These are phyloP conservation scores for Penicillium herquei DNA, from an alignment of 495 filamentous ascomycete genomes.

Conservation along the genomic window DNA sequence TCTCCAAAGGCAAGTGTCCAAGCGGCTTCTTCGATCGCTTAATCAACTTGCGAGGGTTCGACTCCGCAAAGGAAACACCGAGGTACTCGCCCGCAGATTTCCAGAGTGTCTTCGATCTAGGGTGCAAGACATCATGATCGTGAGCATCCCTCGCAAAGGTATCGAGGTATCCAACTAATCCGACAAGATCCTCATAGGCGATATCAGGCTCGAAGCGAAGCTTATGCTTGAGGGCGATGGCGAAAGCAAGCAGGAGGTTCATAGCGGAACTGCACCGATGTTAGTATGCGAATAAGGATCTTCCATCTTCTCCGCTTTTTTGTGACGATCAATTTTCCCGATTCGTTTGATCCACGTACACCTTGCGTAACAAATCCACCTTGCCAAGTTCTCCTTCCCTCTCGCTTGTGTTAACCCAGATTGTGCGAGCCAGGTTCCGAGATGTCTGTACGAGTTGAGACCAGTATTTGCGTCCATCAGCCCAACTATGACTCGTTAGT, in stretches of 20 bases:
- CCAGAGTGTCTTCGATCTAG: conserved; percentile 51
- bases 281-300: not conserved
- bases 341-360: conserved; percentile 36
- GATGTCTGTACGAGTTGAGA: conserved; percentile 66
- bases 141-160: conserved; percentile 69
- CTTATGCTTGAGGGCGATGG: conserved; percentile 75
- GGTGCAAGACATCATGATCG: conserved; percentile 42
- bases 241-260: conserved; percentile 78
- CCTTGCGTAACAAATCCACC: conserved; percentile 69
- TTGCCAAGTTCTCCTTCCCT: conserved; percentile 60
- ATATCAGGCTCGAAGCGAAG: conserved; percentile 87
- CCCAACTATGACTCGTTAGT: conserved; percentile 42
- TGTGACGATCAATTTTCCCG: no score
- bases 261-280: conserved; percentile 59
- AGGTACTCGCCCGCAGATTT: conserved; percentile 67
- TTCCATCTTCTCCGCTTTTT: no score
- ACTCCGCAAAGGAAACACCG: conserved; percentile 66
- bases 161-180: conserved; percentile 35
- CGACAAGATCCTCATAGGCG: conserved; percentile 65
- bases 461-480: conserved; percentile 77
- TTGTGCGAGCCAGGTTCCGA: conserved; percentile 71
- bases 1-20: conserved; percentile 76
- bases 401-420: conserved; percentile 75
- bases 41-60: conserved; percentile 70
- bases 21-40: conserved; percentile 64